A percentile compares a stretch with the other conserved stretches of the same genome.
Conservation (phyloP, 345 rosid species). For the Syzygium aqueum region DNA sequence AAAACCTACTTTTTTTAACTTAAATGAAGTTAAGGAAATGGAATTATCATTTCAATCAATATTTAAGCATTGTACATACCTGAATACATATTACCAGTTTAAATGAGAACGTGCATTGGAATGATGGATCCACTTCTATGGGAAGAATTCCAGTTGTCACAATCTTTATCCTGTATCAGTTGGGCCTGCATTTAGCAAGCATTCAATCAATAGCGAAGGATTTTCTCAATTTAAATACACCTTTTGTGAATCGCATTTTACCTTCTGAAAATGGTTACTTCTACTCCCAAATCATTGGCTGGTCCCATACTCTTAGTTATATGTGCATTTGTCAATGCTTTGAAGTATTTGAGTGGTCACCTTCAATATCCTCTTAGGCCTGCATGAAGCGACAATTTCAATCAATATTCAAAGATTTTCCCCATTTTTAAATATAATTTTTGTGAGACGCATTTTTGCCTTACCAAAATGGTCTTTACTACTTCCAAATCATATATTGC, state of each 20-base stretch:
- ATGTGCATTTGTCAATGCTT: background rate
- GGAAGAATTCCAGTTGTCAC: background rate
- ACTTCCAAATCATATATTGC: background rate
- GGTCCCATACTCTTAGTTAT: background rate
- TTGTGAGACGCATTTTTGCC: background rate
- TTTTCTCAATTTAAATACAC: background rate
- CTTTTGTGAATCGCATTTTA: background rate
- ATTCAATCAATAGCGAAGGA: background rate
- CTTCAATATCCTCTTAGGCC: background rate
- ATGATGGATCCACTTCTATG: background rate
- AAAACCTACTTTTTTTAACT: fast-evolving
- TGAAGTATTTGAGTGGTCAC: background rate
- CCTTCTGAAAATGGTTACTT: background rate
- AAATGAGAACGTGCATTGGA: background rate
- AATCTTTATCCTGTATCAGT: background rate
- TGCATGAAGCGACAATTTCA: background rate
- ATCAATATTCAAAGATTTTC: background rate
- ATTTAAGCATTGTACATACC: background rate
- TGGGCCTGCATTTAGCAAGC: background rate
- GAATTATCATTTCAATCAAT: background rate
- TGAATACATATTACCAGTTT: background rate
- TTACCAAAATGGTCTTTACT: background rate
- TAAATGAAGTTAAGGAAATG: background rate
- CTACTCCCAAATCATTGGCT: background rate
- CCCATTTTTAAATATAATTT: background rate